These are phyloP conservation scores for Kockiozyma suomiensis DNA, from an alignment of 805 yeast species.

Conservation along the genomic window DNA sequence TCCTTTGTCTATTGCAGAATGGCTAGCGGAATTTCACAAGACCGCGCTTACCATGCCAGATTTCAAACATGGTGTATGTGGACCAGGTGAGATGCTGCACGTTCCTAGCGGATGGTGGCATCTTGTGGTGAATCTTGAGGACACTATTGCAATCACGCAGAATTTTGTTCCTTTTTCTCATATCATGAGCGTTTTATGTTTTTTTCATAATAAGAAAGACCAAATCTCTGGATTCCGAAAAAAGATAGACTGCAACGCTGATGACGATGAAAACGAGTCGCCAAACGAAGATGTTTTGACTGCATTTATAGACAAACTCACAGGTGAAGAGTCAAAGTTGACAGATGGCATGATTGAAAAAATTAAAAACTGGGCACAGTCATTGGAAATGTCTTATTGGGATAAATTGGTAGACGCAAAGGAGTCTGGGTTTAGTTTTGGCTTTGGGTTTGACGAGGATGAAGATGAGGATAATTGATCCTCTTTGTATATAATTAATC, in stretches of 20 bases:
- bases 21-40: conserved; percentile 83
- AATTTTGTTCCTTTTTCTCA: conserved; percentile 75
- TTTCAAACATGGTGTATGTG: conserved; percentile 70
- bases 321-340: conserved; percentile 17
- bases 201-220: conserved; percentile 63
- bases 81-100: conserved; percentile 80
- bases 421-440: conserved; percentile 46
- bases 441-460: conserved; percentile 35
- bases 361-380: conserved; percentile 31
- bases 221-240: conserved; percentile 75
- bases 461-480: conserved; percentile 4
- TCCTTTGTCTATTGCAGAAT: conserved; percentile 90
- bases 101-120: conserved; percentile 99
- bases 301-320: conserved; percentile 44
- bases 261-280: conserved; percentile 36
- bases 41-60: conserved; percentile 53
- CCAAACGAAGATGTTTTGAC: conserved; percentile 46
- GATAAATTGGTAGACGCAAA: conserved; percentile 45
- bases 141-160: conserved; percentile 81
- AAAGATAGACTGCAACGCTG: not conserved
- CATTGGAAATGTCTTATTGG: conserved; percentile 52
- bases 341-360: conserved; percentile 38
- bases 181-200: conserved; percentile 62
- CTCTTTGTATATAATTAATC: not conserved
- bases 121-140: conserved; percentile 80